Evolutionary conservation across 148 eudicot species (phyloP).

Genomic region (Beta vulgaris): DNA sequence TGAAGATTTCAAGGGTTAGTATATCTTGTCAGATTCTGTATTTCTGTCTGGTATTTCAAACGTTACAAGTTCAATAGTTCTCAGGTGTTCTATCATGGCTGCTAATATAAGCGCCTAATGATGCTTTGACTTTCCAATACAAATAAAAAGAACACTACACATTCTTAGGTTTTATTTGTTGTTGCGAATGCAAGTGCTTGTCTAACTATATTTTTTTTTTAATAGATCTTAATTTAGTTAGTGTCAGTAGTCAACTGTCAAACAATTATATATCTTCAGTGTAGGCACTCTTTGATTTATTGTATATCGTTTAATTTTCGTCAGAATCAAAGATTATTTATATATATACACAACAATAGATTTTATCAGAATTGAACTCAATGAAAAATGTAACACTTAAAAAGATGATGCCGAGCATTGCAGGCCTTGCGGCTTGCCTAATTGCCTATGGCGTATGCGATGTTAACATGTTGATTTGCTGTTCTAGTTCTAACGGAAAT

Average conservation of each 20-base stretch:
- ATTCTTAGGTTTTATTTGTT: not conserved
- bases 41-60: not conserved
- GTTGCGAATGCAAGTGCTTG: not conserved
- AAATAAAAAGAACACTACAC: no score
- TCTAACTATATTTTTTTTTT: not conserved
- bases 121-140: not conserved
- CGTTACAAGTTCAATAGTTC: not conserved
- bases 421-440: no score
- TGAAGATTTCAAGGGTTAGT: constrained; percentile 87
- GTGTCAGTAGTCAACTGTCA: not conserved
- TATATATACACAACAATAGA: not conserved
- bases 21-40: not conserved
- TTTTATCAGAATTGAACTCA: no score
- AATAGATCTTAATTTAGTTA: not conserved
- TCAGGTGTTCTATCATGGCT: not conserved
- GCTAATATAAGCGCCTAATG: not conserved
- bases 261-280: no score
- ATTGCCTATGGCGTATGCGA: not conserved
- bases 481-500: no score
- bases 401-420: not conserved
- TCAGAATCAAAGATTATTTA: not conserved
- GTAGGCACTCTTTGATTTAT: not conserved
- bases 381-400: not conserved
- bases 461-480: not conserved
- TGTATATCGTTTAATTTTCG: not conserved